Conservation (phyloP, 2,329 filamentous ascomycete species). For the Dothistroma septosporum region DNA sequence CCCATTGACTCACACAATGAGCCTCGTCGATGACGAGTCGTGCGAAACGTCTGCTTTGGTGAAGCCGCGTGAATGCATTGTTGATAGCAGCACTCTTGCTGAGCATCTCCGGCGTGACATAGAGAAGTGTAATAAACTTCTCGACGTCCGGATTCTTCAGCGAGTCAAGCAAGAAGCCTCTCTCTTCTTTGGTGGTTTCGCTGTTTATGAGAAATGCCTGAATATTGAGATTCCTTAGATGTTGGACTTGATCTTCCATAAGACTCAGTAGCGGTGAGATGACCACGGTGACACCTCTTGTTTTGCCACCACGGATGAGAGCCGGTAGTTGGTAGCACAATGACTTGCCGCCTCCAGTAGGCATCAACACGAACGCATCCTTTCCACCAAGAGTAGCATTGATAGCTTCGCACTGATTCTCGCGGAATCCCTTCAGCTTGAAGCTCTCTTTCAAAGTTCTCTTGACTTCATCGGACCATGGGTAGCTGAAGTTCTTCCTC, state of each 20-base stretch:
- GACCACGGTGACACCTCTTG: slow-evolving; percentile 82
- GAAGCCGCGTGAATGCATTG: slow-evolving; percentile 62
- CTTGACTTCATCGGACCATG: slow-evolving; percentile 85
- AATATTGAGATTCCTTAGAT: slow-evolving; percentile 70
- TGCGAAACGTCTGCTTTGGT: slow-evolving; percentile 68
- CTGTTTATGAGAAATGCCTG: slow-evolving; percentile 79
- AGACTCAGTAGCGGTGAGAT: slow-evolving; percentile 91
- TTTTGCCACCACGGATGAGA: slow-evolving; percentile 74
- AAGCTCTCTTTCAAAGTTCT: slow-evolving; percentile 78
- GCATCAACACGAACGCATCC: slow-evolving; percentile 95
- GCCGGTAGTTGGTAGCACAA: slow-evolving; percentile 94
- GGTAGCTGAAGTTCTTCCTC: slow-evolving; percentile 39
- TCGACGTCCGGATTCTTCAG: slow-evolving; percentile 65
- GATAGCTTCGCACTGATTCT: slow-evolving; percentile 91
- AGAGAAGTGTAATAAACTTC: slow-evolving; percentile 76
- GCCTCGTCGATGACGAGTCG: slow-evolving; percentile 96
- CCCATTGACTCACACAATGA: slow-evolving; percentile 99
- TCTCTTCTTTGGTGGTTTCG: slow-evolving; percentile 61
- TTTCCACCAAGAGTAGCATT: slow-evolving; percentile 84
- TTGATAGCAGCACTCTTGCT: slow-evolving; percentile 71
- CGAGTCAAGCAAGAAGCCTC: slow-evolving; percentile 61
- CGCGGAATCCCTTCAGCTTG: slow-evolving; percentile 77
- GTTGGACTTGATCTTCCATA: slow-evolving; percentile 94
- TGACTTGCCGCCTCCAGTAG: slow-evolving; percentile 94
- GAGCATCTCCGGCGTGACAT: slow-evolving; percentile 96